Base-by-base conservation (phyloP, 1,139 yeast genomes). In the Taphrina wiesneri region DNA sequence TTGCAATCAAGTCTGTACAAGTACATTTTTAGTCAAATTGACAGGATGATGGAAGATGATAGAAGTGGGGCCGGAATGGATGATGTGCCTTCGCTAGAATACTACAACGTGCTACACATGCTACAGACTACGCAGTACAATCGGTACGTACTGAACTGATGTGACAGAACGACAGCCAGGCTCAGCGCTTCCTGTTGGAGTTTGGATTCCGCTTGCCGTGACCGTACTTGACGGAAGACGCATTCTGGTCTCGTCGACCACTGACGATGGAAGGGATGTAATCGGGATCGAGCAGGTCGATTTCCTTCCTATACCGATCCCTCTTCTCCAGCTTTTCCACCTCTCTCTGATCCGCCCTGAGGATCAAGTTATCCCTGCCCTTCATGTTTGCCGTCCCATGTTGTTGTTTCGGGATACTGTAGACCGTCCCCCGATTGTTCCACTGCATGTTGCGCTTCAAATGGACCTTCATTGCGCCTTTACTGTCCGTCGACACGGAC, bases 371-470 rank as follows among this genome's bases (percentile, higher is more conserved):
- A 13, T 62, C 63, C 41, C 63, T 39, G 17, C 69, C 69, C 49
- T 67, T 67, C 45, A 60, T 60, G 49, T 63, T 66, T 15, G 68
- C 64, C 11, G 65, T 56, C 28, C 69, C 69, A 1, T 62, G 67
- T 28, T 30, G 64, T 19, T 82, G 82, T 32, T 72, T 75, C 23
- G 90, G 88, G 60, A 93, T 74, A 1, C 95, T 83, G 77, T 83
- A 93, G 68, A 83, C 82, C 72, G 90, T 88, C 63, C 99, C 99
- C 72, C 96, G 83, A 69, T 84, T 89, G 72, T 87, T 87, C 99
- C 99, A 95, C 77, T 90, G 93, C 80, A 93, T 91, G 76, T 91
- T 91, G 69, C 86, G 82, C 79, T 92, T 92, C 73, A 95, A 81
- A 75, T 91, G 96, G n/a, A 97, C 96, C 11, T 88, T 87, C 54